Percentiles rank a stretch among this genome's conserved stretches.
phyloP scores from a whole-genome alignment of 805 yeast genomes.

The Nakazawaea ernobii region DNA sequence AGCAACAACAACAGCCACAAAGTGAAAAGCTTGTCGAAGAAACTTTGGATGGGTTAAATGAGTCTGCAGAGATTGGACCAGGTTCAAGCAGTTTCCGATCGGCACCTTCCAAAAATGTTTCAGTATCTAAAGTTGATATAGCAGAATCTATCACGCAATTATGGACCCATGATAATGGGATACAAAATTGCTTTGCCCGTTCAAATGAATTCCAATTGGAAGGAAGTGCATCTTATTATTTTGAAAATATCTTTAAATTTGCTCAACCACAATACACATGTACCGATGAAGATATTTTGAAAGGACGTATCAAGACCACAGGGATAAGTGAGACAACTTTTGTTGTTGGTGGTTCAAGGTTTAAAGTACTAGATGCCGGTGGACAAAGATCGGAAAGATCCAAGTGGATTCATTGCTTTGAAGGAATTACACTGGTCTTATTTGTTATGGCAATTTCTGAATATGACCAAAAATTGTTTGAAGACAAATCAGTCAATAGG shows the following conservation, averaged over 20 bases:
- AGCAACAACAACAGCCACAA: conserved; percentile 14
- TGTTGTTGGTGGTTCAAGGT: conserved; percentile 54
- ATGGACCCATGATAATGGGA: conserved; percentile 71
- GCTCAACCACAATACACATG: conserved; percentile 63
- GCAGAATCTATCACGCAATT: conserved; percentile 65
- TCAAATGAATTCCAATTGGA: conserved; percentile 82
- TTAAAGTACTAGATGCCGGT: conserved; percentile 90
- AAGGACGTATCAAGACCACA: conserved; percentile 90
- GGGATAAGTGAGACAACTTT: conserved; percentile 89
- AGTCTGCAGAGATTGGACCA: conserved; percentile 10
- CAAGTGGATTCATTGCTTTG: conserved; percentile 94
- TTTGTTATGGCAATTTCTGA: conserved; percentile 89
- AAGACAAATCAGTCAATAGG: conserved; percentile 83
- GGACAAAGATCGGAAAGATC: conserved; percentile 90
- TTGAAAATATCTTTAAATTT: conserved; percentile 64
- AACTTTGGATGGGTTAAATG: conserved; percentile 13
- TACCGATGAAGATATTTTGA: conserved; percentile 75
- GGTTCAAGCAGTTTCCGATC: conserved; percentile 4
- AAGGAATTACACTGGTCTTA: conserved; percentile 79
- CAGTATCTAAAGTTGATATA: conserved; percentile 38
- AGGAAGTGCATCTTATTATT: conserved; percentile 75
- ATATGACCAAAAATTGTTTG: conserved; percentile 87
- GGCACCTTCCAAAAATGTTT: not conserved
- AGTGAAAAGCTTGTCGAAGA: conserved; percentile 9
- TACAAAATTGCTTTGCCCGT: conserved; percentile 48